Evolutionary conservation across 2,329 filamentous ascomycete genomes (phyloP).

Genomic region (Cordyceps javanica): DNA sequence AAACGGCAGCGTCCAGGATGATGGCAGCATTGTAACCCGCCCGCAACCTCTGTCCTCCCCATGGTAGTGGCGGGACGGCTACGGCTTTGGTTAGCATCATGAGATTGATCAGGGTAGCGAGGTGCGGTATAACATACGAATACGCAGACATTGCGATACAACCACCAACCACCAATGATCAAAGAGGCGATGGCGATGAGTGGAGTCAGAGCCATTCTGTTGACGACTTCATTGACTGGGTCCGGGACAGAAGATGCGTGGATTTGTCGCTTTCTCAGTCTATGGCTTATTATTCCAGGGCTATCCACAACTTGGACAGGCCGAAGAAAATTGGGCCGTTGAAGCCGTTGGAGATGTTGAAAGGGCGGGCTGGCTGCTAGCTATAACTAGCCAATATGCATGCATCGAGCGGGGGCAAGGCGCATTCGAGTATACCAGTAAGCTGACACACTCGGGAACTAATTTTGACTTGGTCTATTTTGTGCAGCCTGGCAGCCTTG

Average conservation of each 20-base stretch:
- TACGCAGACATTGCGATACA: background rate
- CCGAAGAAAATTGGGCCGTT: background rate
- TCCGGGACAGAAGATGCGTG: background rate
- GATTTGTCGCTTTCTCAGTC: too few species aligned
- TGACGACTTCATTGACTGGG: background rate
- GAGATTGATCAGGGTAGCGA: background rate
- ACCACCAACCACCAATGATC: background rate
- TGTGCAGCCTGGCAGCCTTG: too few species aligned
- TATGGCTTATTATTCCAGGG: too few species aligned
- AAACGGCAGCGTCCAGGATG: constrained; percentile 6
- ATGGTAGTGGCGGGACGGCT: constrained; percentile 9
- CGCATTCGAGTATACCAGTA: background rate
- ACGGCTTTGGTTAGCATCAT: background rate
- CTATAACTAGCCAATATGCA: background rate
- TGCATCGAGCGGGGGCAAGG: background rate
- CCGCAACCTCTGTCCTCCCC: constrained; percentile 5
- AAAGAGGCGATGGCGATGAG: background rate
- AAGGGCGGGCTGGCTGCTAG: background rate
- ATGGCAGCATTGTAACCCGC: constrained; percentile 4
- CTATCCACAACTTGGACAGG: too few species aligned
- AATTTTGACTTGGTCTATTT: too few species aligned
- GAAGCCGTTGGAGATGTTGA: background rate
- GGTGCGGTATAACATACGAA: background rate
- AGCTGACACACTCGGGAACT: background rate
- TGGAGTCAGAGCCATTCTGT: background rate